Evolutionary conservation across 2,329 filamentous ascomycete genomes (phyloP).

Genomic region (Chaetomiaceae sp.): DNA sequence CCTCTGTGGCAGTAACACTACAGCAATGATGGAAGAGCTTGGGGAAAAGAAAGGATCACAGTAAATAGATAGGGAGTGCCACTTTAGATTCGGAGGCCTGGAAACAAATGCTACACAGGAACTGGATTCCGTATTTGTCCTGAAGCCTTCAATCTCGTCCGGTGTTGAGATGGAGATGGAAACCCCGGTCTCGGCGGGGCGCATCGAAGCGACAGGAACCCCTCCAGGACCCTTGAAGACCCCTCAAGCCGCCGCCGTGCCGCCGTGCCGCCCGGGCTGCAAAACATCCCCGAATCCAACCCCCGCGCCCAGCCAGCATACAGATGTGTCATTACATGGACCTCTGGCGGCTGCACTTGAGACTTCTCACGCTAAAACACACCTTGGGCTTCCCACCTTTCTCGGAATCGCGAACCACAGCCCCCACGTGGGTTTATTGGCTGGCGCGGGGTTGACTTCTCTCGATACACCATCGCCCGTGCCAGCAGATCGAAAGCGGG

Average conservation of each 20-base stretch:
- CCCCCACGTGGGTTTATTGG: constrained; percentile 11
- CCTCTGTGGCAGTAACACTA: too few species aligned
- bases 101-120: too few species aligned
- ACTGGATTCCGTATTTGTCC: too few species aligned
- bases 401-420: constrained; percentile 4
- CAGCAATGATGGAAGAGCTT: too few species aligned
- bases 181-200: too few species aligned
- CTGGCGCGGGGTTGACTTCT: constrained; percentile 8
- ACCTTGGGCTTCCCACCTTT: neutral
- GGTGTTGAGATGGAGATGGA: neutral
- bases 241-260: neutral
- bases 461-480: neutral
- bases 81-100: too few species aligned
- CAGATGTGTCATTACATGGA: constrained; percentile 1
- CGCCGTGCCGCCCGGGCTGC: too few species aligned
- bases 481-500: neutral
- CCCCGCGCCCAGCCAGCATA: neutral
- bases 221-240: neutral
- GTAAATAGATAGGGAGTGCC: too few species aligned
- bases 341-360: neutral
- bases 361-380: neutral
- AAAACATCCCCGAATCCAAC: neutral
- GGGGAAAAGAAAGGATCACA: too few species aligned
- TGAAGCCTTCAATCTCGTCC: too few species aligned
- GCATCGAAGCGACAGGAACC: neutral